Evolutionary conservation across 257 asterid genomes (phyloP).

Genomic region (Nicotiana obtusifolia): DNA sequence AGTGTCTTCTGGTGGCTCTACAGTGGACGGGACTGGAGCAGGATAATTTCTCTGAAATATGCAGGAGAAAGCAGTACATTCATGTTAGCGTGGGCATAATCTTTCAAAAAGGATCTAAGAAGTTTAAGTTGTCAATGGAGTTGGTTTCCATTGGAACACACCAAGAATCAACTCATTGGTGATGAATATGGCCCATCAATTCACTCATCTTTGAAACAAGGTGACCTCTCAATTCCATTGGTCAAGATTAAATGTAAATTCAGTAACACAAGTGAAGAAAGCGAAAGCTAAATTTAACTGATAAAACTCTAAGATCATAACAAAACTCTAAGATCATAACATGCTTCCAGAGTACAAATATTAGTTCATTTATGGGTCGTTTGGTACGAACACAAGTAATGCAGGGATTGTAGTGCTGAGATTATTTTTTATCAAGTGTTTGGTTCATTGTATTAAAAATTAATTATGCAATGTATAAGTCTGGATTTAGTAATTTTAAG

Average conservation of each 20-base stretch:
- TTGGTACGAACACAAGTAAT: too few relatives aligned
- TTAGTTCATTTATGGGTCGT: not conserved
- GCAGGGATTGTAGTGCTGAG: too few relatives aligned
- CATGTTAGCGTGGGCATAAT: not conserved
- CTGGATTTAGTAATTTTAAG: too few relatives aligned
- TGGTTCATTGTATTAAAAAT: too few relatives aligned
- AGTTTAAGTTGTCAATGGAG: not conserved
- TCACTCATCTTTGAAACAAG: not conserved
- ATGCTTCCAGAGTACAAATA: not conserved
- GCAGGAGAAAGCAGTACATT: not conserved
- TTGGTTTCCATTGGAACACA: not conserved
- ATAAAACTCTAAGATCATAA: not conserved
- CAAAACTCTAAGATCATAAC: not conserved
- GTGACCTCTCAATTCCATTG: not conserved
- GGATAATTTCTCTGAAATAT: slow-evolving; percentile 50
- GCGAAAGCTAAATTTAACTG: not conserved
- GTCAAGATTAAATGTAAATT: not conserved
- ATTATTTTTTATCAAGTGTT: too few relatives aligned
- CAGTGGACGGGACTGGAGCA: slow-evolving; percentile 34
- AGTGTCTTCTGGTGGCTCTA: slow-evolving; percentile 80
- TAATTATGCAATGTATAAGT: too few relatives aligned
- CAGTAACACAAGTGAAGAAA: not conserved
- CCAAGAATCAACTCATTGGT: not conserved
- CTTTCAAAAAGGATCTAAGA: not conserved
- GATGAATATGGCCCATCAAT: not conserved